Evolutionary conservation across 148 eudicot species (phyloP), one percentile per base, ranked within the genome.

Genomic region (Euryodendron excelsum): DNA sequence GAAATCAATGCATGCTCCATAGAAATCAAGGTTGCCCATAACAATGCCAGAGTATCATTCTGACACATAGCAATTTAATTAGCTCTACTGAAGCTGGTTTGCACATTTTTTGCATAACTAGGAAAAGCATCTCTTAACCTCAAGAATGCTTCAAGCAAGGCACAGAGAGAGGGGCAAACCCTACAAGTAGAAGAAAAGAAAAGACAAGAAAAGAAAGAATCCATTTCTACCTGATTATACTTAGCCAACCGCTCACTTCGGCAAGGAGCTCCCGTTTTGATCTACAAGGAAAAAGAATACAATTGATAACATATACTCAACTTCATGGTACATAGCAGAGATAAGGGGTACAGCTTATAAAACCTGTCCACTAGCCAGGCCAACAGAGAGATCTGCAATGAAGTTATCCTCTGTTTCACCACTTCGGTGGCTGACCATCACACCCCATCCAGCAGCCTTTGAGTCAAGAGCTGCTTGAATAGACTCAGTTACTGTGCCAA

Each of bases 401-500:
- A 95, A 95, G 81, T 93, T 93, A 87, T 95, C 99, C 85, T 91
- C 99, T 50, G 99, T 95, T 85, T 95, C 99, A 79, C 99, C 99
- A 85, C 99, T 95, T 31, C 99, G 93, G 83, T 95, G 99, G 82
- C 99, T 95, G 84, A 95, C 99, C 99, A 95, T 95, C 70, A 95
- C 97, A 70, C 96, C 99, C 99, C 99, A 95, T 77, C 99, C 99
- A 79, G 99, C 99, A 80, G 99, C 97, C 84, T 95, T 93, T 5
- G 99, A 93, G 91, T 95, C 99, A 28, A 91, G 88, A 28, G 99
- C 96, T 81, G 99, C 99, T 85, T 86, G 99, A 82, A 95, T 90
- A n/a, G 99, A 95, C 84, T 95, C 96, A 64, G 97, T 93, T 27
- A 95, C 97, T 47, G 94, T 84, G 47, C 99, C 99, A 85, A 95